Evolutionary conservation across 495 filamentous ascomycete genomes (phyloP).

Genomic region (Cairneyella variabilis): DNA sequence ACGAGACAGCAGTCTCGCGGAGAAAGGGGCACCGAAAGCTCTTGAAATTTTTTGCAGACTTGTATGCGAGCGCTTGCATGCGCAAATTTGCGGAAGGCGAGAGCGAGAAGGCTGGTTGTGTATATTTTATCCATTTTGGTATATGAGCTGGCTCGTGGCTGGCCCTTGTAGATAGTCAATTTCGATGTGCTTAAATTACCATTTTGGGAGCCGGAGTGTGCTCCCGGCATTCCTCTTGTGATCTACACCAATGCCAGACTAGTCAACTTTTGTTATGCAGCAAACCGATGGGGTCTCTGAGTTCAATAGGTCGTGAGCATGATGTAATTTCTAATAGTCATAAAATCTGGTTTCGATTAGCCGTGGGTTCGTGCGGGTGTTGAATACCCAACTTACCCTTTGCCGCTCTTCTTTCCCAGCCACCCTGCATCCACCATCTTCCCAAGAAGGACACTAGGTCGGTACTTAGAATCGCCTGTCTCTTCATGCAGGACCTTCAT

Average conservation of each 20-base stretch:
- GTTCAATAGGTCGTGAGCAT: too few relatives aligned
- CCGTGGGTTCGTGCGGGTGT: not conserved
- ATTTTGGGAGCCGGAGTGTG: not conserved
- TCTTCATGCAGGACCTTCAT: slow-evolving; percentile 94
- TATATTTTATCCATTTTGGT: slow-evolving; percentile 19
- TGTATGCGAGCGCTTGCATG: not conserved
- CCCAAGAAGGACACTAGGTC: slow-evolving; percentile 76
- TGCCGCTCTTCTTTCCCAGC: slow-evolving; percentile 95
- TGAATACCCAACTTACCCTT: slow-evolving; percentile 60
- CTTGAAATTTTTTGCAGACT: too few relatives aligned
- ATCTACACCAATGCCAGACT: too few relatives aligned
- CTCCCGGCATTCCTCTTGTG: too few relatives aligned
- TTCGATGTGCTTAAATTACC: slow-evolving; percentile 3
- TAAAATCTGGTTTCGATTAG: slow-evolving; percentile 24
- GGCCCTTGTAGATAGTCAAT: slow-evolving; percentile 20
- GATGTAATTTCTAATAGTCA: slow-evolving; percentile 20
- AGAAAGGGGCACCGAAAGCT: too few relatives aligned
- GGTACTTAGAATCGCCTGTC: slow-evolving; percentile 92
- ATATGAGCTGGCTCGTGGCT: slow-evolving; percentile 16
- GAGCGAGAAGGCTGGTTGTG: slow-evolving; percentile 1
- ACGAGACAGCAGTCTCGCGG: too few relatives aligned
- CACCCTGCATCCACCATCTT: slow-evolving; percentile 99
- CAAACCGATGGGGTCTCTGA: too few relatives aligned
- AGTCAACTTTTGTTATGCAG: too few relatives aligned
- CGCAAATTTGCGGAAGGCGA: not conserved